These are phyloP conservation scores for Ganoderma lingzhi DNA, from an alignment of 1,284 basidiomycete species.

Conservation along the genomic window DNA sequence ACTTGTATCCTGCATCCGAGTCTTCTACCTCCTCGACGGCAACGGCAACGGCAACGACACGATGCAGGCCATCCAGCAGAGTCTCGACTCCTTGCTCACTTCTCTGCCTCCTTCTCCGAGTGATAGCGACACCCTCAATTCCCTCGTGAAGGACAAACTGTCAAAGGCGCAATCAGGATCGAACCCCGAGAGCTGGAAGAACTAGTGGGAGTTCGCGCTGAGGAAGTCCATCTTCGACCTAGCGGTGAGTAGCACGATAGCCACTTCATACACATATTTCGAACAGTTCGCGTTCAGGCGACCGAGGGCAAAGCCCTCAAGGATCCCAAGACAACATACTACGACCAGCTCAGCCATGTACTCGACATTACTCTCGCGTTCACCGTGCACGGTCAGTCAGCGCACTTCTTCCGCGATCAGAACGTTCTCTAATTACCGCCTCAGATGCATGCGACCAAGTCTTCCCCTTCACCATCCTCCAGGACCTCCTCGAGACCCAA, in stretches of 20 bases:
- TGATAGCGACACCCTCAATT: constrained; percentile 54
- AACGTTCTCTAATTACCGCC: constrained; percentile 9
- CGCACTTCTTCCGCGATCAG: neutral
- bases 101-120: constrained; percentile 60
- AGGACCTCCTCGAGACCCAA: constrained; percentile 83
- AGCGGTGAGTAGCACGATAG: constrained; percentile 55
- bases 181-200: constrained; percentile 65
- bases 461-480: constrained; percentile 70
- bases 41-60: neutral
- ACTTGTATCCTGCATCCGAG: neutral
- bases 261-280: constrained; percentile 5
- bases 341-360: constrained; percentile 62
- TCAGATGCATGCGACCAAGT: constrained; percentile 61
- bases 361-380: constrained; percentile 78
- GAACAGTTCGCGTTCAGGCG: constrained; percentile 46
- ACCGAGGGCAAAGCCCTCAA: constrained; percentile 67
- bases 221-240: constrained; percentile 73
- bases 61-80: constrained; percentile 38
- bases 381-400: constrained; percentile 70
- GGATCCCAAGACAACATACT: constrained; percentile 60
- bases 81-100: constrained; percentile 51
- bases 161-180: constrained; percentile 46
- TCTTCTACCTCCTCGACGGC: neutral
- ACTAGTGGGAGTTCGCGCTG: constrained; percentile 76
- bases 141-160: constrained; percentile 58